Conservation (phyloP, 176 grass and related monocot species). For the Aegilops tauschii region DNA sequence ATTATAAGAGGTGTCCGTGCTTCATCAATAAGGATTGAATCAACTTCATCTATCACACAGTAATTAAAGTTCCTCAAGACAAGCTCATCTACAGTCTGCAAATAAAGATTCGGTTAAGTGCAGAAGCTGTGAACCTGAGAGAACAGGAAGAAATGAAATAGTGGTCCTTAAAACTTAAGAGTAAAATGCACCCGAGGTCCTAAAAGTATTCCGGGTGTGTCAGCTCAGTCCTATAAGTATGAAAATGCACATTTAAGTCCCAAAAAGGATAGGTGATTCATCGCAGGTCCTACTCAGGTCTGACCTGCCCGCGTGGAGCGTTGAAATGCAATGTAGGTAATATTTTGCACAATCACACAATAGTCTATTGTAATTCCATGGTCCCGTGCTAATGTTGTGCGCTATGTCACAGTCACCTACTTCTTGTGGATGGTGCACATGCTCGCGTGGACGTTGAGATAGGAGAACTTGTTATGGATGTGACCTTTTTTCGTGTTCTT, state of each 20-base stretch:
- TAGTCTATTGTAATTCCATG: background rate
- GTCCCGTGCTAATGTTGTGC: background rate
- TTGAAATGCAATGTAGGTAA: background rate
- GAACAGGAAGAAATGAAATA: background rate
- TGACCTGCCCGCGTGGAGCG: background rate
- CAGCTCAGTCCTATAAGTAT: background rate
- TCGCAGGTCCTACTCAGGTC: background rate
- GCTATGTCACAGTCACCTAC: background rate
- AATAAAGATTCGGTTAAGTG: conserved; percentile 27
- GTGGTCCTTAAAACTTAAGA: background rate
- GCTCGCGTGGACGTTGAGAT: background rate
- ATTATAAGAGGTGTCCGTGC: conserved; percentile 98
- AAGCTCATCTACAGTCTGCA: conserved; percentile 94
- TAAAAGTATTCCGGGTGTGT: background rate
- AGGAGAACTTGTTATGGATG: background rate
- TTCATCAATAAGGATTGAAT: conserved; percentile 99
- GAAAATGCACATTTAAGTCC: background rate
- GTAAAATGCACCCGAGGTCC: background rate
- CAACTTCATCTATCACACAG: conserved; percentile 99
- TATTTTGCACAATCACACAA: background rate
- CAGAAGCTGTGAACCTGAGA: conserved; percentile 3
- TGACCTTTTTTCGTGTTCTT: background rate
- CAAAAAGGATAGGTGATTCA: background rate
- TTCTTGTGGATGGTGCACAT: background rate
- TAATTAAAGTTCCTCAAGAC: conserved; percentile 97